Conservation (phyloP, 306 rosid species). For the Vigna nakashimae region DNA sequence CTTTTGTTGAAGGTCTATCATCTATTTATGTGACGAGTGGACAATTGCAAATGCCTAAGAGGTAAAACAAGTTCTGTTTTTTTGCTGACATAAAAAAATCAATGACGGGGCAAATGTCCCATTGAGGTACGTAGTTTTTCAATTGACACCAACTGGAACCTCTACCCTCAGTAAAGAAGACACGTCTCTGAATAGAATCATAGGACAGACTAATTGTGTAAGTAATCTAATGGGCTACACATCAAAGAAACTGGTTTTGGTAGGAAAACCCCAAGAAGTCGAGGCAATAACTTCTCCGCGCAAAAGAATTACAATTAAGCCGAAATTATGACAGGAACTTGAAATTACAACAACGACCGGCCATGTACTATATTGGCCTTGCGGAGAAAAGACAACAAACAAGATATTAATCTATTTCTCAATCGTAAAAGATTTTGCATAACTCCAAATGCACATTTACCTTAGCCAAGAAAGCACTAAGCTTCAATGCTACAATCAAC, state of each 20-base stretch:
- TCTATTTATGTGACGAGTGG: no score
- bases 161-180: background rate
- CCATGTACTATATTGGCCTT: background rate
- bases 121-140: background rate
- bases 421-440: background rate
- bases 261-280: background rate
- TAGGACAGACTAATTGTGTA: background rate
- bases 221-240: background rate
- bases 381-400: background rate
- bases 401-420: background rate
- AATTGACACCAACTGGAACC: background rate
- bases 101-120: background rate
- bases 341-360: background rate
- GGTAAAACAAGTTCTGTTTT: no score
- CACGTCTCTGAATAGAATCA: background rate
- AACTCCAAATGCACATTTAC: conserved; percentile 16
- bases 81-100: background rate
- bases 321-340: background rate
- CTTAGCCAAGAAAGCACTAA: conserved; percentile 5
- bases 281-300: background rate
- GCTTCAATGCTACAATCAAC: conserved; percentile 37
- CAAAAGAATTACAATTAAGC: background rate
- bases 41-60: background rate
- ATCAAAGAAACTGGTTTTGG: background rate
- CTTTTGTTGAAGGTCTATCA: background rate